Base-by-base conservation (phyloP, 148 eudicot genomes). In the Chenopodium berlandieri region DNA sequence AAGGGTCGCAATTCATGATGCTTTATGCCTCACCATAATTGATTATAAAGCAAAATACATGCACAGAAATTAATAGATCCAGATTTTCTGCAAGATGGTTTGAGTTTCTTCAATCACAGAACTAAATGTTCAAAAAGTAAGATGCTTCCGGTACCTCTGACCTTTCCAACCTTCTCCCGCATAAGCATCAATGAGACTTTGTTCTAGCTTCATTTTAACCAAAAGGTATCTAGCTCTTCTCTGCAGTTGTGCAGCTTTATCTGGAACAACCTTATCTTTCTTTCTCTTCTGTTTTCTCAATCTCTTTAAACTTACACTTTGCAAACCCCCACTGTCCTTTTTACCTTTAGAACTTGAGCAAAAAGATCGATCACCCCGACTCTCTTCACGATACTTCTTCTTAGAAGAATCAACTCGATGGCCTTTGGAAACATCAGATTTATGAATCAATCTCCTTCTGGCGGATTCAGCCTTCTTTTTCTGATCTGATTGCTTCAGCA, bases 111-210 rank as follows among this genome's bases (percentile, higher is more conserved):
- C 62, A 73, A 67, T 40, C 56, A 64, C 48, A 79, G 58, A n/a
- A 46, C 76, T 78, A 75, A 71, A 68, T 76, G 75, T 50, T 71
- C 48, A 7, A 64, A 56, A 77, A 80, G 60, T 34, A 71, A 81
- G 75, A 80, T 77, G 80, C 70, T 23, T 73, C 67, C 19, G 65
- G 86, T 91, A 95, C 99, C 99, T 93, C 84, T 95, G 99, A 85
- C 99, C 99, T 90, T 91, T 93, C 99, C 99, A 95, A 52, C 99
- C 99, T 88, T 95, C 99, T 68, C 89, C 87, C 19, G 89, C 88
- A 86, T 95, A 95, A 72, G 99, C 99, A 86, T 95, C 99, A 67
- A 95, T 90, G 48, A 95, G 97, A 83, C 91, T 95, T 87, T 93
- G 97, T 89, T 95, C 94, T 82, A 91, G 82, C 86, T 95, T 95